Evolutionary conservation across 2,329 filamentous ascomycete species (phyloP).

Genomic region (Botryotinia calthae): DNA sequence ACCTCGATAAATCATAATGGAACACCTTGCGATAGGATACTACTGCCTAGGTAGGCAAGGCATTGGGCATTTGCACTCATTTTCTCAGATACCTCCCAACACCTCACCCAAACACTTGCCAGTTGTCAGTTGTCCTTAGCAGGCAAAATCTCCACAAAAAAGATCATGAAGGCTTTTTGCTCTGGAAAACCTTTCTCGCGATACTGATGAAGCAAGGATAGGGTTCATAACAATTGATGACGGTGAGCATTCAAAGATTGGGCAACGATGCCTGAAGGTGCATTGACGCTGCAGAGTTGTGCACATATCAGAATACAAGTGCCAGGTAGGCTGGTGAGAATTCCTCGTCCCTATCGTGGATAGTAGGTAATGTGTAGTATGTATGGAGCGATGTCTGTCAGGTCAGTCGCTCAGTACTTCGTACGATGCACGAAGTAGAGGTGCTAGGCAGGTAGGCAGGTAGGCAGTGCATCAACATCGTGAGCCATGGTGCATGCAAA

Average conservation of each 20-base stretch:
- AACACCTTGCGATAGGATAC: neutral
- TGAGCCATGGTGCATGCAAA: neutral
- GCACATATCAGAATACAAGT: neutral
- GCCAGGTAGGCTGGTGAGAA: neutral
- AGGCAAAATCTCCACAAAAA: neutral
- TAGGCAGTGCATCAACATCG: conserved; percentile 1
- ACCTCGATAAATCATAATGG: neutral
- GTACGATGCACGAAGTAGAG: neutral
- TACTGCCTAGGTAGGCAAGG: neutral
- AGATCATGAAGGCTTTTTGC: neutral
- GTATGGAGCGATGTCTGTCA: neutral
- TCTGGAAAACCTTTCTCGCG: neutral
- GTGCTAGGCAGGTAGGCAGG: neutral
- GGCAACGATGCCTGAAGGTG: conserved; percentile 11
- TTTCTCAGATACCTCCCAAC: neutral
- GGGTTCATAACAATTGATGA: neutral
- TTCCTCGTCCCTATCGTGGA: neutral
- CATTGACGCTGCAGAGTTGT: conserved; percentile 1
- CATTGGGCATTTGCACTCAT: neutral
- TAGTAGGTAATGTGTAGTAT: neutral
- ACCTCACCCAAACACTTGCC: conserved; percentile 4
- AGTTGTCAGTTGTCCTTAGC: conserved; percentile 17
- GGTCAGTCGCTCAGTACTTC: neutral
- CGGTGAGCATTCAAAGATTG: neutral
- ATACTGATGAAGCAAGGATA: conserved; percentile 14